Evolutionary conservation across 2,329 filamentous ascomycete species (phyloP).

Genomic region (Didymella pinodella): DNA sequence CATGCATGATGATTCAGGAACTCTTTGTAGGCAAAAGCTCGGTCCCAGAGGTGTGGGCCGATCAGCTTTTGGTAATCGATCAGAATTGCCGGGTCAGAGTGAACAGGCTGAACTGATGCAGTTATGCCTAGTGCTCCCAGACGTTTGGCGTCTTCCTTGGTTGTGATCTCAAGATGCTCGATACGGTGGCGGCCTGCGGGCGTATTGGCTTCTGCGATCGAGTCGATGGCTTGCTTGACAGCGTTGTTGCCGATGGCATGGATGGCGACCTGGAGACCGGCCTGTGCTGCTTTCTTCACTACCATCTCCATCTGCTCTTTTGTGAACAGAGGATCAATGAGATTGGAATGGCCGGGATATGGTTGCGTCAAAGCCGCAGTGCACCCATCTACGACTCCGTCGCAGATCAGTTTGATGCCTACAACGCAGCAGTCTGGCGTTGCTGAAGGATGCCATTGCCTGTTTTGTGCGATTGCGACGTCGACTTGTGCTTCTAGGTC

Average conservation of each 20-base stretch:
- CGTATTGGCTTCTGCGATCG: slow-evolving; percentile 43
- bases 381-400: slow-evolving; percentile 68
- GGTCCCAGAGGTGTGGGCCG: slow-evolving; percentile 58
- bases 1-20: slow-evolving; percentile 60
- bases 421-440: slow-evolving; percentile 59
- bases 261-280: slow-evolving; percentile 65
- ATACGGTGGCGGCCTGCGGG: slow-evolving; percentile 60
- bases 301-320: slow-evolving; percentile 16
- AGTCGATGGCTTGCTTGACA: slow-evolving; percentile 62
- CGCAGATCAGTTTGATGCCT: slow-evolving; percentile 68
- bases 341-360: slow-evolving; percentile 48
- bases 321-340: slow-evolving; percentile 20
- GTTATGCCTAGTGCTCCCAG: slow-evolving; percentile 69
- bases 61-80: slow-evolving; percentile 65
- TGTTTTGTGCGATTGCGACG: slow-evolving; percentile 54
- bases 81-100: slow-evolving; percentile 74
- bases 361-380: slow-evolving; percentile 66
- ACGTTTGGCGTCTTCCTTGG: slow-evolving; percentile 59
- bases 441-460: slow-evolving; percentile 51
- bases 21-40: slow-evolving; percentile 67
- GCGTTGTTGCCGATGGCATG: slow-evolving; percentile 69
- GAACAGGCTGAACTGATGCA: slow-evolving; percentile 89
- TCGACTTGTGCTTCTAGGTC: slow-evolving; percentile 56
- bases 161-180: slow-evolving; percentile 64
- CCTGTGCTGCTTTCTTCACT: slow-evolving; percentile 54